Percentiles rank a stretch among this genome's conserved stretches.
Evolutionary conservation across 2,329 filamentous ascomycete species (phyloP).

Genomic region (Penicillium sclerotiorum): DNA sequence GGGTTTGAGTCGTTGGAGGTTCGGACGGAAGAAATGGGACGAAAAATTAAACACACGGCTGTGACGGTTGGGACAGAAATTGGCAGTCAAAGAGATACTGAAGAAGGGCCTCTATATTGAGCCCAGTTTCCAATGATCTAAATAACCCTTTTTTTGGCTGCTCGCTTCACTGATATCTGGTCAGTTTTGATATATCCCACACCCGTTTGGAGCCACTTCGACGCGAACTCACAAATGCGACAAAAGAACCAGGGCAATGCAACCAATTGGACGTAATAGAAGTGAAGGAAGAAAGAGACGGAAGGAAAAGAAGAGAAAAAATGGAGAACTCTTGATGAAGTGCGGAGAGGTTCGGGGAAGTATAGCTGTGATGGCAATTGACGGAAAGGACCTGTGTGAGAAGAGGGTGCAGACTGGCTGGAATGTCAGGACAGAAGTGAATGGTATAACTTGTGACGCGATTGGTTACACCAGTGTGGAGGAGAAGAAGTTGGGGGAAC

Average conservation of each 20-base stretch:
- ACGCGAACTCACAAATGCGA: slow-evolving; percentile 34
- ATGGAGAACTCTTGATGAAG: slow-evolving; percentile 14
- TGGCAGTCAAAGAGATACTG: slow-evolving; percentile 7
- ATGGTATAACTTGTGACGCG: slow-evolving; percentile 21
- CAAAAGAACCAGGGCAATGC: slow-evolving; percentile 24
- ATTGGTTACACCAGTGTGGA: slow-evolving; percentile 11
- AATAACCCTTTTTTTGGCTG: slow-evolving; percentile 18
- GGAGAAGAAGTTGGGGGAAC: slow-evolving; percentile 12
- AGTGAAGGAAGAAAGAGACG: slow-evolving; percentile 16
- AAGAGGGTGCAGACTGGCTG: slow-evolving; percentile 19
- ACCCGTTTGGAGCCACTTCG: background rate
- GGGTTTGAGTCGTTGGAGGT: slow-evolving; percentile 14
- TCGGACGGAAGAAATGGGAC: slow-evolving; percentile 12
- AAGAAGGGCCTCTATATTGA: slow-evolving; percentile 20
- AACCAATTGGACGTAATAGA: slow-evolving; percentile 25
- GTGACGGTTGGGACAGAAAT: slow-evolving; percentile 7
- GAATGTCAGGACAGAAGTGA: slow-evolving; percentile 17
- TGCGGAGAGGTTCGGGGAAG: slow-evolving; percentile 21
- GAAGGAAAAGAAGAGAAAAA: slow-evolving; percentile 18
- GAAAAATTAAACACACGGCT: slow-evolving; percentile 18
- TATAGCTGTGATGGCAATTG: slow-evolving; percentile 23
- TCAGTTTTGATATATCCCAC: slow-evolving; percentile 21
- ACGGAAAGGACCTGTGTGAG: slow-evolving; percentile 29
- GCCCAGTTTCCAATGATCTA: slow-evolving; percentile 21
- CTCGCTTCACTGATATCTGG: slow-evolving; percentile 26